Percentiles rank a stretch among this genome's conserved stretches.
Evolutionary conservation across 768 basidiomycete genomes (phyloP).

Genomic region (Termitomyces sp.): DNA sequence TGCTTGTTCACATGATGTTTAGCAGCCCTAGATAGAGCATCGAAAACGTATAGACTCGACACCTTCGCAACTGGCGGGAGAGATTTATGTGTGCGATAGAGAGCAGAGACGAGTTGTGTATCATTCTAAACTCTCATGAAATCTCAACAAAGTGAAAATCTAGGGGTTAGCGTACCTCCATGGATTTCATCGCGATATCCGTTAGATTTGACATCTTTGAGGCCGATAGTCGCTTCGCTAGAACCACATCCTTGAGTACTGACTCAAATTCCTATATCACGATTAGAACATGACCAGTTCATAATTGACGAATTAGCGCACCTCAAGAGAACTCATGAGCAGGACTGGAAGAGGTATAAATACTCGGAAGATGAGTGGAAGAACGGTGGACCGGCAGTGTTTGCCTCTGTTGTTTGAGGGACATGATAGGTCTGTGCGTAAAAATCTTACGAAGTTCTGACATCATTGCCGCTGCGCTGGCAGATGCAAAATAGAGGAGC

Average conservation of each 20-base stretch:
- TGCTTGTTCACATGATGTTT: slow-evolving; percentile 62
- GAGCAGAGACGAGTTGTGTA: slow-evolving; percentile 79
- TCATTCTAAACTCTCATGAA: slow-evolving; percentile 50
- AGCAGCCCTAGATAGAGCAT: slow-evolving; percentile 86
- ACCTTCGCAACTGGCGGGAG: slow-evolving; percentile 67
- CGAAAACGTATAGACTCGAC: slow-evolving; percentile 88
- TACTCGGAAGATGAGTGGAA: slow-evolving; percentile 8
- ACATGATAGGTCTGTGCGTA: slow-evolving; percentile 18
- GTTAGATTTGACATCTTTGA: slow-evolving; percentile 80
- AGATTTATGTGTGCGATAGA: slow-evolving; percentile 87
- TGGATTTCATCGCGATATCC: slow-evolving; percentile 68
- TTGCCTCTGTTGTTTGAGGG: slow-evolving; percentile 20
- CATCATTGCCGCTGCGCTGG: slow-evolving; percentile 27
- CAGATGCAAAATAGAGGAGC: slow-evolving; percentile 60
- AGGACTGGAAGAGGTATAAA: slow-evolving; percentile 9
- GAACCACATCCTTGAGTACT: slow-evolving; percentile 75
- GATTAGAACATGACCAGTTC: slow-evolving; percentile 3
- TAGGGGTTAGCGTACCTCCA: slow-evolving; percentile 51
- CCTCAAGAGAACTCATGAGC: slow-evolving; percentile 38
- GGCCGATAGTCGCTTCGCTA: slow-evolving; percentile 77
- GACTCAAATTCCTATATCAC: slow-evolving; percentile 70
- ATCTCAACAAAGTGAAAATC: background rate
- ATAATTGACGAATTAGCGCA: slow-evolving; percentile 15
- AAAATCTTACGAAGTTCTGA: background rate
- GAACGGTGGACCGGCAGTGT: slow-evolving; percentile 21